Base-by-base conservation (phyloP, 2,329 filamentous ascomycete species). In the Capronia epimyces region DNA sequence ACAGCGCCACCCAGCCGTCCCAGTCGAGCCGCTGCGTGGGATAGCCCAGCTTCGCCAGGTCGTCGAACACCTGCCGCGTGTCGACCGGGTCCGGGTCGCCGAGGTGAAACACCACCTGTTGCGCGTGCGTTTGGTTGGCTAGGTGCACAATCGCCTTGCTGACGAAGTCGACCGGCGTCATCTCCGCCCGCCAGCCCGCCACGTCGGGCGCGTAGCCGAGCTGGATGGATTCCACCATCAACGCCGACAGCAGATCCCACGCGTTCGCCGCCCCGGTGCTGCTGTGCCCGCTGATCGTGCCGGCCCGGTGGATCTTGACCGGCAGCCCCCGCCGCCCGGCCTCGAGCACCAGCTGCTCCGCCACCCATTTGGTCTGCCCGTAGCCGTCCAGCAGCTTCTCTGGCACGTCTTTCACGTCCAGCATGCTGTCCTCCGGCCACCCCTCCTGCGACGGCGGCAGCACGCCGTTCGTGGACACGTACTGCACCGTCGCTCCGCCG, bases 111-210 rank as follows among this genome's bases (percentile, higher is more conserved):
- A 89, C 69, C 0, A 75, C 75, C 61, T 87, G 83, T 8, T 81
- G 74, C 1, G 75, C 73, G 29, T 82, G 74, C 0, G 71, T 77
- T 52, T 87, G 76, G 58, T 84, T 81, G 34, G 83, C 77, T 16
- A 90, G 76, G 15, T 84, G 80, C 20, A 86, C 72, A 58, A 91
- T 87, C 3, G 85, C 81, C 56, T 81, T 82, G 68, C 82, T 86
- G 52, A 89, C 85, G 62, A 87, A 89, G 67, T 91, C 86, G 12
- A 89, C 87, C 0, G 87, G 86, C 0, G 87, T 89, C 86, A 90
- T 90, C 69, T 91, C 87, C 1, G 85, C 79, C 43, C 83, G 80
- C 87, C 87, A 91, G 36, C 82, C 82, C 43, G 84, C 76, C 3
- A 89, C 81, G 46, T 86, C 76, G 0, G 87, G 86, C 1, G 79